phyloP scores from a whole-genome alignment of 352 stramenopile species.

The Phytophthora macrochlamydospora region DNA sequence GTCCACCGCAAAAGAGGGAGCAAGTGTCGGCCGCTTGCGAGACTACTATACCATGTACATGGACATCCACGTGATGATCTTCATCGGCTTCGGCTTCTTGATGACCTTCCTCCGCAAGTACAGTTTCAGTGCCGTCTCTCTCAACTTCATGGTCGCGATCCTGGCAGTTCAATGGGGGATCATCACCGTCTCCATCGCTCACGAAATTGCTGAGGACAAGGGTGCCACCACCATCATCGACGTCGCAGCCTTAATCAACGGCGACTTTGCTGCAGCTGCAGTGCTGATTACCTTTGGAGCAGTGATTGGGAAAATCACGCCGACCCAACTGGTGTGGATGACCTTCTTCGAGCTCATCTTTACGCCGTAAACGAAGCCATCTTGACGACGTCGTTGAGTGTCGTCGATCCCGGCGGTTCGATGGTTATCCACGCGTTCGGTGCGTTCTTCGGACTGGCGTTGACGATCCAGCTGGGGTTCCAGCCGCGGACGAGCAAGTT shows the following conservation, averaged over 20 bases:
- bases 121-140: conserved; percentile 66
- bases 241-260: conserved; percentile 62
- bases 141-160: conserved; percentile 74
- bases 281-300: conserved; percentile 81
- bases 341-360: conserved; percentile 66
- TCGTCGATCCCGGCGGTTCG: conserved; percentile 79
- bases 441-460: conserved; percentile 74
- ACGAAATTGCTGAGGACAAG: conserved; percentile 48
- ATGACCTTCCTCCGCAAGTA: conserved; percentile 88
- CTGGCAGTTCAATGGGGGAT: conserved; percentile 72
- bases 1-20: conserved; percentile 2
- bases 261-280: conserved; percentile 70
- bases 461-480: conserved; percentile 58
- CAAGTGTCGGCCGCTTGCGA: conserved; percentile 4
- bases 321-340: conserved; percentile 77
- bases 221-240: conserved; percentile 50
- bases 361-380: conserved; percentile 78
- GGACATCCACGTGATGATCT: conserved; percentile 76
- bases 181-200: conserved; percentile 57
- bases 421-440: conserved; percentile 87
- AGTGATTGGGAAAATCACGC: conserved; percentile 69
- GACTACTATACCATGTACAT: conserved; percentile 54
- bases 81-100: conserved; percentile 84
- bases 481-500: conserved; percentile 30
- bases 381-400: conserved; percentile 50